These are phyloP conservation scores for Meyerozyma sp. DNA, from an alignment of 1,139 yeast genomes.

Conservation along the genomic window DNA sequence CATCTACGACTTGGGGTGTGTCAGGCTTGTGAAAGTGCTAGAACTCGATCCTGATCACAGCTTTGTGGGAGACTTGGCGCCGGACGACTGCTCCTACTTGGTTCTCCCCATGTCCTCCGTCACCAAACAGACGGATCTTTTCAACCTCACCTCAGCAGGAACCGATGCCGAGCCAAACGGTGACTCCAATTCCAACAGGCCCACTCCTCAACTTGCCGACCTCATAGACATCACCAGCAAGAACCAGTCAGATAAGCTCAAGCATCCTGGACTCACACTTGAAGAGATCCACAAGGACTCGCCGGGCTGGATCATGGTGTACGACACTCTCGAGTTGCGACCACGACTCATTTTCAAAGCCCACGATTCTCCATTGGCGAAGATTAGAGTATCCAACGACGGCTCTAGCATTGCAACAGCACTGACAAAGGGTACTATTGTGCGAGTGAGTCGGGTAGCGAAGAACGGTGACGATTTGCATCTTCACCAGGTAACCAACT, in stretches of 20 bases:
- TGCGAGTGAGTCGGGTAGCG: slow-evolving; percentile 41
- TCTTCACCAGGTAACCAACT: slow-evolving; percentile 40
- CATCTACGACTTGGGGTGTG: slow-evolving; percentile 69
- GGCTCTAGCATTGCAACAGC: slow-evolving; percentile 61
- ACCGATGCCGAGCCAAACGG: slow-evolving; percentile 7
- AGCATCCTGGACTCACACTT: slow-evolving; percentile 12
- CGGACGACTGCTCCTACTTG: slow-evolving; percentile 45
- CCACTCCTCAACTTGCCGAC: slow-evolving; percentile 7
- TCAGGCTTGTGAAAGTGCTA: slow-evolving; percentile 60
- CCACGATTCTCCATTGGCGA: slow-evolving; percentile 48
- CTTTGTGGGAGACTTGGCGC: slow-evolving; percentile 43
- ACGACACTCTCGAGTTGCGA: slow-evolving; percentile 52
- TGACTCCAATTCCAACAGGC: slow-evolving; percentile 5
- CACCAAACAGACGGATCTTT: slow-evolving; percentile 26
- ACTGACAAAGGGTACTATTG: slow-evolving; percentile 66
- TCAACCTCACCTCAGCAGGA: slow-evolving; percentile 13
- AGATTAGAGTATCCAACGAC: slow-evolving; percentile 44
- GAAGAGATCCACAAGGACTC: slow-evolving; percentile 22
- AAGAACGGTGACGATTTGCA: slow-evolving; percentile 13
- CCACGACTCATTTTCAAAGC: slow-evolving; percentile 58
- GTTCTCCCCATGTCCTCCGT: slow-evolving; percentile 30
- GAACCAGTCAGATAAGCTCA: slow-evolving; percentile 10
- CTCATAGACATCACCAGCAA: slow-evolving; percentile 20
- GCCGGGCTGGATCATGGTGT: slow-evolving; percentile 45
- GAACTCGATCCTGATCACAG: slow-evolving; percentile 32